Conservation (phyloP, 352 stramenopile genomes). For the Elongisporangium senticosum region DNA sequence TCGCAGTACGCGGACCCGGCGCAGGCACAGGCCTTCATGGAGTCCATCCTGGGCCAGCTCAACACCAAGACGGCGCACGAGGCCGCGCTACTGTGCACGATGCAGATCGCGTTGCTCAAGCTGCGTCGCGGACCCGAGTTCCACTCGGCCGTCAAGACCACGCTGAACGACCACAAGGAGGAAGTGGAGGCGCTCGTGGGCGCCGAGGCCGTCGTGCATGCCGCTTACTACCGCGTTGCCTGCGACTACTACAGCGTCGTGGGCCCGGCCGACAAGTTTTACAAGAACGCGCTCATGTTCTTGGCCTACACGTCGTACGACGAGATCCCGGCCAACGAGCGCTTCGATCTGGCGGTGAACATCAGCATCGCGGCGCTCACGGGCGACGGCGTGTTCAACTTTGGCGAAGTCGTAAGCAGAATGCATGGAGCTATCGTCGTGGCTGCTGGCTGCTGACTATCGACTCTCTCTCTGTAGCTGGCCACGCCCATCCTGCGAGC, state of each 20-base stretch:
- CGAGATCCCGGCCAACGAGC: conserved; percentile 71
- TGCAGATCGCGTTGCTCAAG: conserved; percentile 75
- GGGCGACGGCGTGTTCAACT: conserved; percentile 97
- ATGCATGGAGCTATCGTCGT: neutral
- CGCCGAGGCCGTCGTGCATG: conserved; percentile 89
- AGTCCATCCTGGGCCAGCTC: conserved; percentile 49
- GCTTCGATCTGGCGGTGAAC: conserved; percentile 89
- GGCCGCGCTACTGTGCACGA: conserved; percentile 64
- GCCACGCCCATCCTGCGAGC: conserved; percentile 91
- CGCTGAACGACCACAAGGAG: conserved; percentile 66
- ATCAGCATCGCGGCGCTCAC: conserved; percentile 95
- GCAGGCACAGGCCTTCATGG: conserved; percentile 68
- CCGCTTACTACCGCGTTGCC: conserved; percentile 88
- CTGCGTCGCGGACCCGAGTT: conserved; percentile 55
- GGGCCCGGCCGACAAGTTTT: conserved; percentile 95
- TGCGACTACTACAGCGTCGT: conserved; percentile 90
- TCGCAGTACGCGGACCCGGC: conserved; percentile 55
- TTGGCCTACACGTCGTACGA: conserved; percentile 94
- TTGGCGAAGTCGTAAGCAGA: conserved; percentile 92
- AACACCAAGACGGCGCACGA: conserved; percentile 61
- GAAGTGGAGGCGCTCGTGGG: conserved; percentile 78
- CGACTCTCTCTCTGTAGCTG: conserved; percentile 32
- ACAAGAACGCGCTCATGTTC: conserved; percentile 95
- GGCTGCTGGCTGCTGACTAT: neutral
- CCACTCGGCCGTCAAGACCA: conserved; percentile 53